phyloP scores from a whole-genome alignment of 257 asterid genomes.

The Coffea canephora region DNA sequence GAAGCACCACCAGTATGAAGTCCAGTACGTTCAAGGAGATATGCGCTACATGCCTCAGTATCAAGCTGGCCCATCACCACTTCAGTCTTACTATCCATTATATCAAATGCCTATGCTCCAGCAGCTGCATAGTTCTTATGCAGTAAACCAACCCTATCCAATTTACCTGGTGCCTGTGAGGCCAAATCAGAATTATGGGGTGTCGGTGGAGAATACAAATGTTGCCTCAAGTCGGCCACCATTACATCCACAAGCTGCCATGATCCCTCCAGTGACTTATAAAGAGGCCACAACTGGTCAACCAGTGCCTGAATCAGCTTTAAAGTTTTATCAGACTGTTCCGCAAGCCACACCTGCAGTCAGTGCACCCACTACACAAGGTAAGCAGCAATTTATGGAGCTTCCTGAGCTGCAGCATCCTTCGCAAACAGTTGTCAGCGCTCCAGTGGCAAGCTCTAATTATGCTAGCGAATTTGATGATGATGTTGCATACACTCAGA shows the following conservation, averaged over 20 bases:
- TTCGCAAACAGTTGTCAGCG: constrained; percentile 37
- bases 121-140: constrained; percentile 40
- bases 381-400: constrained; percentile 38
- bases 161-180: constrained; percentile 51
- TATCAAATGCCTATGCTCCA: constrained; percentile 66
- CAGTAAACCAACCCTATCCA: constrained; percentile 60
- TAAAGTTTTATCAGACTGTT: constrained; percentile 30
- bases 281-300: constrained; percentile 43
- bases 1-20: constrained; percentile 44
- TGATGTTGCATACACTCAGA: constrained; percentile 65
- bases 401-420: constrained; percentile 36
- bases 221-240: constrained; percentile 40
- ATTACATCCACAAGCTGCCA: constrained; percentile 45
- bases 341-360: constrained; percentile 29
- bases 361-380: constrained; percentile 36
- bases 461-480: constrained; percentile 58
- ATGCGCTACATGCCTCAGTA: constrained; percentile 54
- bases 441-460: constrained; percentile 29
- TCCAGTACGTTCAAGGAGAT: constrained; percentile 57
- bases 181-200: constrained; percentile 50
- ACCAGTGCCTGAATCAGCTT: constrained; percentile 37
- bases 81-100: constrained; percentile 57
- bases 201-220: constrained; percentile 35
- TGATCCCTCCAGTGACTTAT: constrained; percentile 31
- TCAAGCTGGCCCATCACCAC: constrained; percentile 37